Percentiles rank a stretch among this genome's conserved stretches.
phyloP scores from a whole-genome alignment of 208 protist genomes.

The Leishmania martiniquensis region DNA sequence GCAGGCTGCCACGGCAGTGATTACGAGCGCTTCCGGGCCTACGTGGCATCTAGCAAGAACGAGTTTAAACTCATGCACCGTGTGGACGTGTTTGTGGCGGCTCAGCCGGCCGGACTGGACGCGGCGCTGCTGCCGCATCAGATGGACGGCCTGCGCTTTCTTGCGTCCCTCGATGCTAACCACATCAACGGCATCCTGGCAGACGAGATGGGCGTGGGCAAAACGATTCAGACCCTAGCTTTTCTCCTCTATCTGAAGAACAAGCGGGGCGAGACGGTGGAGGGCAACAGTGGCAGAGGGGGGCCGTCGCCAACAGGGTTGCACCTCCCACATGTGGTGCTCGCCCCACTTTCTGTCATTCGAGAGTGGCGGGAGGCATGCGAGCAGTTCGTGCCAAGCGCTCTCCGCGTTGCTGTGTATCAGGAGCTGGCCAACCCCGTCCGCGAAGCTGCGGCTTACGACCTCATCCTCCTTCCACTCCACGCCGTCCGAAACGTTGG shows the following conservation, averaged over 20 bases:
- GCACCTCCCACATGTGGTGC: slow-evolving; percentile 86
- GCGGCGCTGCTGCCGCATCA: slow-evolving; percentile 96
- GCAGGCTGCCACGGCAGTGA: not conserved
- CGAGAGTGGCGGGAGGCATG: slow-evolving; percentile 96
- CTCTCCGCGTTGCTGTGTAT: slow-evolving; percentile 39
- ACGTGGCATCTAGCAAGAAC: slow-evolving; percentile 48
- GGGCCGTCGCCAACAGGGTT: not conserved
- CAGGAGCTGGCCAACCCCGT: slow-evolving; percentile 36
- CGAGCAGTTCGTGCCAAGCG: slow-evolving; percentile 78
- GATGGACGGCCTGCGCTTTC: slow-evolving; percentile 97
- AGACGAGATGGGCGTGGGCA: slow-evolving; percentile 97
- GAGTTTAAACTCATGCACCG: slow-evolving; percentile 59
- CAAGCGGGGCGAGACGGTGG: not conserved
- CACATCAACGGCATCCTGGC: slow-evolving; percentile 95
- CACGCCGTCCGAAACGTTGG: slow-evolving; percentile 34
- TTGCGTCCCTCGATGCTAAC: slow-evolving; percentile 70
- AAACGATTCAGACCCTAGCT: slow-evolving; percentile 94
- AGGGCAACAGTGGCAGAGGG: slow-evolving; percentile 1
- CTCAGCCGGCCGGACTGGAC: slow-evolving; percentile 37
- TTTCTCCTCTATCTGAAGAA: slow-evolving; percentile 69
- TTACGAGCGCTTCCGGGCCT: slow-evolving; percentile 56
- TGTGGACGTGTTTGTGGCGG: slow-evolving; percentile 42
- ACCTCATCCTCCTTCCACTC: slow-evolving; percentile 55
- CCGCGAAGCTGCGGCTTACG: slow-evolving; percentile 32
- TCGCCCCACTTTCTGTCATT: slow-evolving; percentile 88